Evolutionary conservation across 352 stramenopile genomes (phyloP), one percentile per base, ranked within the genome.

Genomic region (Aphanomyces astaci): DNA sequence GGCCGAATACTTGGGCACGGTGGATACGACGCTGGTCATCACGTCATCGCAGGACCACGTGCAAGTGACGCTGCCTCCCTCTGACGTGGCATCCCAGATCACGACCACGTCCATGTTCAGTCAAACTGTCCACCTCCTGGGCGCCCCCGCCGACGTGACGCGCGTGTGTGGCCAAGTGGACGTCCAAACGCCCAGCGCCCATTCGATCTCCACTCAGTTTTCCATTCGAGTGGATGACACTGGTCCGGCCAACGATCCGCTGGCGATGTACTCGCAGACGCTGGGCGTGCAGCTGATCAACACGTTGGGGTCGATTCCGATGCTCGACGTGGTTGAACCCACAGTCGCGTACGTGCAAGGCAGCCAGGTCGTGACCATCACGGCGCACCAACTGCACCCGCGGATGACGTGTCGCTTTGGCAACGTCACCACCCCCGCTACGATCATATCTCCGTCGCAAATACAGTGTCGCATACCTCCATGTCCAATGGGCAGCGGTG

Each of bases 201-300:
- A 22, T 22, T 24, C 62, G 27, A 24, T 45, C 10, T 39, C 33
- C 24, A 57, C 51, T 3, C 13, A 7, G 19, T 52, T 68, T 27
- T 19, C 19, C 19, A 51, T 68, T 48, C 39, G 40, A 2, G 43
- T 60, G 4, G 30, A 62, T 7, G 62, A 68, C 43, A 68, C 62
- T 7, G 62, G 62, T 7, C 62, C 62, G 9, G 27, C 10, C 30
- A 39, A 40, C 28, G 15, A 54, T 48, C 60, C 27, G 11, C 17
- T 45, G 51, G 51, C 30, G 7, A 59, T 25, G 7, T 59, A 59
- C 30, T 17, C 22, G 17, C 15, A 59, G 11, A 32, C 15, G 7
- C 17, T 68, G 15, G n/a, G n/a, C 15, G 3, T 68, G 43, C 43
- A 59, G 43, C 55, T 51, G 22, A 25, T 32, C 22, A 51, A 68